A percentile compares a stretch with the other conserved stretches of the same genome.
phyloP scores from a whole-genome alignment of 1,284 basidiomycete species.

The Tilletia caries region DNA sequence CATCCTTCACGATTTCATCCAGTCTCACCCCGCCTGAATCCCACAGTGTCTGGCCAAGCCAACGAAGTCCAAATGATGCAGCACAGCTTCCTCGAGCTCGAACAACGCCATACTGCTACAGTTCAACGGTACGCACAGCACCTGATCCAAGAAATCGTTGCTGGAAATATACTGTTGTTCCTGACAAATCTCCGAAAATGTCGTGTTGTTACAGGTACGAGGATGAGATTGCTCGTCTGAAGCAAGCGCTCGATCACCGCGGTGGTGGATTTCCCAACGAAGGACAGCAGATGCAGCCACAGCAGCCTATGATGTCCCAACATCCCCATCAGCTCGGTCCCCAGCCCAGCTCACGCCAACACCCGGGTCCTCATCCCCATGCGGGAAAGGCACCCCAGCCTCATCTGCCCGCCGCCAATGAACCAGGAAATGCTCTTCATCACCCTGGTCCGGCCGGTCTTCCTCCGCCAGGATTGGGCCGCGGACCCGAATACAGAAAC shows the following conservation, averaged over 20 bases:
- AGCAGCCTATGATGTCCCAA: not conserved
- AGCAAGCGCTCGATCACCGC: conserved; percentile 62
- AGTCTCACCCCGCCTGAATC: not conserved
- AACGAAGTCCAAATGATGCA: conserved; percentile 71
- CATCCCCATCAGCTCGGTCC: not conserved
- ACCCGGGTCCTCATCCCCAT: not conserved
- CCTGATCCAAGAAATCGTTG: not conserved
- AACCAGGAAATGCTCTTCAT: conserved; percentile 1
- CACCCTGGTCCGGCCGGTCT: not conserved
- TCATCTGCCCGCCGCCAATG: not conserved
- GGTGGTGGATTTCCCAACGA: not conserved
- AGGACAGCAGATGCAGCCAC: not conserved
- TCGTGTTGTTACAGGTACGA: conserved; percentile 69
- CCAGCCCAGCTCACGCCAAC: not conserved
- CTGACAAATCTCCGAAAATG: not conserved
- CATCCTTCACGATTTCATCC: not conserved
- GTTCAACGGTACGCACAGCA: conserved; percentile 60
- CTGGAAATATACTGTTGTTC: no score
- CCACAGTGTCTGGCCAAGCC: conserved; percentile 66
- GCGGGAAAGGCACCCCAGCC: not conserved
- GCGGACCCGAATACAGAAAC: not conserved
- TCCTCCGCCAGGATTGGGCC: not conserved
- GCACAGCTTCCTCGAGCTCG: conserved; percentile 61
- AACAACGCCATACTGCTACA: conserved; percentile 69
- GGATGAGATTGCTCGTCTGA: conserved; percentile 67